phyloP scores from a whole-genome alignment of 1,139 yeast genomes.

The Casaregolazyma suthepensis region DNA sequence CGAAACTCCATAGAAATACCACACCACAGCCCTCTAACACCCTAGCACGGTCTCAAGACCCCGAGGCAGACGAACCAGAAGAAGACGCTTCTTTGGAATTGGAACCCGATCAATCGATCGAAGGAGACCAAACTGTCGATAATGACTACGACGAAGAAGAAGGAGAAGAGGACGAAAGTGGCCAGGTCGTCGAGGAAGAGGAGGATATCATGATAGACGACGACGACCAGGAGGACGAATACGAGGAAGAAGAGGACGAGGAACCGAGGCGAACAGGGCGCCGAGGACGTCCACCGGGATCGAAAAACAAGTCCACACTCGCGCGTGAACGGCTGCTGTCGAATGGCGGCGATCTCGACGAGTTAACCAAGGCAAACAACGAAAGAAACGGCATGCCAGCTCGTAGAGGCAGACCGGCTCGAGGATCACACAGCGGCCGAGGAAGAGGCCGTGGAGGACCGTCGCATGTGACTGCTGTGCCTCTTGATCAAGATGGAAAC shows the following conservation, averaged over 20 bases:
- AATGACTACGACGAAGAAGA: slow-evolving; percentile 17
- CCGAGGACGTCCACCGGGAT: slow-evolving; percentile 35
- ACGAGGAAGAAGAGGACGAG: slow-evolving; percentile 21
- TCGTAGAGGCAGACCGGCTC: slow-evolving; percentile 19
- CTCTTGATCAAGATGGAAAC: slow-evolving; percentile 40
- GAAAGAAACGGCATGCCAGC: slow-evolving; percentile 17
- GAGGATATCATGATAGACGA: slow-evolving; percentile 14
- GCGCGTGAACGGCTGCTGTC: slow-evolving; percentile 15
- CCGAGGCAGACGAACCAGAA: slow-evolving; percentile 6
- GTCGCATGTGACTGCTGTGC: slow-evolving; percentile 20
- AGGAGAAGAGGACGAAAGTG: slow-evolving; percentile 19
- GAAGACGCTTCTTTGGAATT: slow-evolving; percentile 9
- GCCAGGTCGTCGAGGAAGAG: slow-evolving; percentile 15
- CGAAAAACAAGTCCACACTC: slow-evolving; percentile 24
- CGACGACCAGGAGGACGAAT: slow-evolving; percentile 22
- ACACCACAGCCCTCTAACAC: not conserved
- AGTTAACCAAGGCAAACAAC: slow-evolving; percentile 1
- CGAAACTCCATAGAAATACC: not conserved
- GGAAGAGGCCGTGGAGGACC: slow-evolving; percentile 20
- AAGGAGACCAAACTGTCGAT: slow-evolving; percentile 2
- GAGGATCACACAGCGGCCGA: slow-evolving; percentile 21
- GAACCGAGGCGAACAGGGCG: slow-evolving; percentile 16
- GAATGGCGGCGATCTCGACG: slow-evolving; percentile 19
- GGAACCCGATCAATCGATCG: slow-evolving; percentile 4
- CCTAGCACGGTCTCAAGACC: slow-evolving; percentile 3